Evolutionary conservation across 495 filamentous ascomycete genomes (phyloP).

Genomic region (Viridothelium virens): DNA sequence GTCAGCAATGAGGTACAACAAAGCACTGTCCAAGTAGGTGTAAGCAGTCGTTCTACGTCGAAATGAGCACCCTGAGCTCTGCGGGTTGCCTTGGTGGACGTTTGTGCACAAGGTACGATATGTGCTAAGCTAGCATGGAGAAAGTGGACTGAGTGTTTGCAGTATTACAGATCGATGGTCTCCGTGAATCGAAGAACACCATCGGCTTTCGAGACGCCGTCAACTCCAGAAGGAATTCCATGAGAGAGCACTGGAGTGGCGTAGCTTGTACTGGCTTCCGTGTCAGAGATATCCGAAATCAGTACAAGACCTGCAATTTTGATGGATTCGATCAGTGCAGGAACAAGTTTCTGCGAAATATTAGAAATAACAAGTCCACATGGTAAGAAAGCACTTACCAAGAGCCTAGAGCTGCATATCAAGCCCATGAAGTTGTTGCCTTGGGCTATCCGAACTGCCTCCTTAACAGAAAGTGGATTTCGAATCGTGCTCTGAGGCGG

Average conservation of each 20-base stretch:
- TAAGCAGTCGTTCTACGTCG: no score
- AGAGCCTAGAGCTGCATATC: conserved; percentile 73
- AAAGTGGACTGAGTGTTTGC: background rate
- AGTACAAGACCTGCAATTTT: conserved; percentile 89
- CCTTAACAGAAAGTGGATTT: conserved; percentile 77
- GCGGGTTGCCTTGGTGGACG: background rate
- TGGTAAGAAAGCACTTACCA: conserved; percentile 51
- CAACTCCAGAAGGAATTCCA: conserved; percentile 59
- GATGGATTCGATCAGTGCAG: conserved; percentile 82
- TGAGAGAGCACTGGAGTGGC: conserved; percentile 19
- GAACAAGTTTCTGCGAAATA: conserved; percentile 53
- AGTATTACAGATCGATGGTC: conserved; percentile 73
- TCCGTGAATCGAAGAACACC: conserved; percentile 89
- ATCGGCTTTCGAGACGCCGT: conserved; percentile 76
- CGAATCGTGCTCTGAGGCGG: conserved; percentile 23
- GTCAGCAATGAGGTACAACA: no score
- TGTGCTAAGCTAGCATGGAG: no score
- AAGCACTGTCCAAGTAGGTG: no score
- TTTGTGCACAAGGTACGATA: background rate
- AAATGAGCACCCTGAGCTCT: no score
- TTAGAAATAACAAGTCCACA: background rate
- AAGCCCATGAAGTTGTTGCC: conserved; percentile 98
- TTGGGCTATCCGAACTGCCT: conserved; percentile 85
- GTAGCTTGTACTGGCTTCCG: conserved; percentile 39
- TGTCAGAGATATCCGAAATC: conserved; percentile 70